These are phyloP conservation scores for Besnoitia besnoiti DNA, from an alignment of 169 alveolate genomes.

Conservation along the genomic window DNA sequence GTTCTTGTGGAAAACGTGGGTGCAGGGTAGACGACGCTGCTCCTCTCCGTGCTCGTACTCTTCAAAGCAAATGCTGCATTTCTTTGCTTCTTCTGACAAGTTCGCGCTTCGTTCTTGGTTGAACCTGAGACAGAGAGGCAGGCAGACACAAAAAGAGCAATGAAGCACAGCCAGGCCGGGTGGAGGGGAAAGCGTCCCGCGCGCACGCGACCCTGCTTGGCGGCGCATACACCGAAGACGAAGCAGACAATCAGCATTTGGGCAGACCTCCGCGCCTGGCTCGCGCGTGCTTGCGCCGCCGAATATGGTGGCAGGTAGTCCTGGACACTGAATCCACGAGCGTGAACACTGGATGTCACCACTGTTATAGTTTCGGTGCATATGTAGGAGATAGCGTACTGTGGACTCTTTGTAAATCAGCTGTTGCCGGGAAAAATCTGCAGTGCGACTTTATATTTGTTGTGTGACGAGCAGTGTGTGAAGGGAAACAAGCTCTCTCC, in stretches of 20 bases:
- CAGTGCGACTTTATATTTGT: no score
- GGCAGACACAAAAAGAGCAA: background rate
- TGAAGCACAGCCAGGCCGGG: background rate
- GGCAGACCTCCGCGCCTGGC: background rate
- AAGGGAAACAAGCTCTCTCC: background rate
- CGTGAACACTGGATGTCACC: background rate
- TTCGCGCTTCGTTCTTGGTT: background rate
- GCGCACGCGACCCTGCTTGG: no score
- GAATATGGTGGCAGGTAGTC: background rate
- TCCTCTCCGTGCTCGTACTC: slow-evolving; percentile 59
- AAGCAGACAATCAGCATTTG: no score
- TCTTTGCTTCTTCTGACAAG: background rate
- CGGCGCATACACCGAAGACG: no score
- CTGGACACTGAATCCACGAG: background rate
- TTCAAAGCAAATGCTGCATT: slow-evolving; percentile 56
- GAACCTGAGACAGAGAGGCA: slow-evolving; percentile 14
- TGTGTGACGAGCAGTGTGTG: no score
- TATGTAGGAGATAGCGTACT: no score
- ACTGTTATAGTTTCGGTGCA: no score
- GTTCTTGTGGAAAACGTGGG: slow-evolving; percentile 78
- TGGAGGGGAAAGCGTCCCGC: no score
- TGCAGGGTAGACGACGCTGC: slow-evolving; percentile 80
- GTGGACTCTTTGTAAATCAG: no score
- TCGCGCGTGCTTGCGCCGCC: no score
- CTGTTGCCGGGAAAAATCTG: no score